phyloP scores from a whole-genome alignment of 768 basidiomycete genomes.

The Tephrocybe sp. region DNA sequence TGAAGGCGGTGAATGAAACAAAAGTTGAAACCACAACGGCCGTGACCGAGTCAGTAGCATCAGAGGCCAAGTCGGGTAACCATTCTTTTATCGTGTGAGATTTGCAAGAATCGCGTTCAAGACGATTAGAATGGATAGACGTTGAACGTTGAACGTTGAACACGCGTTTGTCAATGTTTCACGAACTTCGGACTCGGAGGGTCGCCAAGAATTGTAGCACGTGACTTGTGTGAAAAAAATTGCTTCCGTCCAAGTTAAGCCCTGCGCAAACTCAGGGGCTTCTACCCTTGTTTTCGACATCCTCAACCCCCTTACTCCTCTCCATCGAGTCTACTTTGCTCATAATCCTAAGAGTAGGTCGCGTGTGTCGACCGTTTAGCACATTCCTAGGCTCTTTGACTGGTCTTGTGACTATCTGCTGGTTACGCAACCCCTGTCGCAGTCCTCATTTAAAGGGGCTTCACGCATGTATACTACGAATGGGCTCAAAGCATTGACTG shows the following conservation, averaged over 20 bases:
- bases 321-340: slow-evolving; percentile 3
- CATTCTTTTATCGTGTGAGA: no score
- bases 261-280: slow-evolving; percentile 27
- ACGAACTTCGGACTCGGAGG: no score
- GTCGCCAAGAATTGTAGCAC: slow-evolving; percentile 11
- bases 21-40: no score
- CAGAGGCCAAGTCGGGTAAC: no score
- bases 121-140: no score
- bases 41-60: no score
- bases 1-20: no score
- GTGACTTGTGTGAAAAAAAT: slow-evolving; percentile 25
- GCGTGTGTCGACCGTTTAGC: background rate
- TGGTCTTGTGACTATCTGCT: background rate
- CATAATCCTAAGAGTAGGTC: background rate
- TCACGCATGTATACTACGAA: slow-evolving; percentile 20
- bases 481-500: slow-evolving; percentile 19
- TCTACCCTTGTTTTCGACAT: slow-evolving; percentile 10
- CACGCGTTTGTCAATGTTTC: no score
- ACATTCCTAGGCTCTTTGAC: background rate
- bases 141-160: no score
- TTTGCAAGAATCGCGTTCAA: no score
- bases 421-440: slow-evolving; percentile 19
- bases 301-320: slow-evolving; percentile 13
- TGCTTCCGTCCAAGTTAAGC: slow-evolving; percentile 20
- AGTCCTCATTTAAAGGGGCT: slow-evolving; percentile 6